phyloP scores from a whole-genome alignment of 1,284 basidiomycete genomes.

The Cystobasidium sp. region DNA sequence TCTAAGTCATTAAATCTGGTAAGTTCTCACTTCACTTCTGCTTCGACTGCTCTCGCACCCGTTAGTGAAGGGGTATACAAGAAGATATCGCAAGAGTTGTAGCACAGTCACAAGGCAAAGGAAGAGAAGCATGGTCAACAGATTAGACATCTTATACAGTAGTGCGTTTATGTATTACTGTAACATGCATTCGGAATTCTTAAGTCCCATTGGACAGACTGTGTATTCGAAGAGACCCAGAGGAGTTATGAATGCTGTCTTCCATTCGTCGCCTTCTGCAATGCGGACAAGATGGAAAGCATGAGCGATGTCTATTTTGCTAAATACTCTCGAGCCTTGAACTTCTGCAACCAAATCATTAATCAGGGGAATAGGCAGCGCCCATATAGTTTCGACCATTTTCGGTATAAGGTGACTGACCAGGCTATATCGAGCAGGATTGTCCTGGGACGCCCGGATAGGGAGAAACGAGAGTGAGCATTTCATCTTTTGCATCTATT shows the following conservation, averaged over 20 bases:
- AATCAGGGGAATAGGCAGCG: conserved; percentile 61
- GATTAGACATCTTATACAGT: too few relatives aligned
- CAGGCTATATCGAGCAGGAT: conserved; percentile 70
- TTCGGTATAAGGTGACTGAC: conserved; percentile 48
- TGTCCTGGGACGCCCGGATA: conserved; percentile 53
- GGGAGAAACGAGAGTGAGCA: too few relatives aligned
- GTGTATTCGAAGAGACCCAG: conserved; percentile 58
- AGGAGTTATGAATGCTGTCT: conserved; percentile 57
- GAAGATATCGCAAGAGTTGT: too few relatives aligned
- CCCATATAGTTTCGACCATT: conserved; percentile 51
- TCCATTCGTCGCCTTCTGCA: conserved; percentile 43
- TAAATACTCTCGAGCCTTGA: conserved; percentile 55
- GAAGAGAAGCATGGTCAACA: conserved; percentile 52
- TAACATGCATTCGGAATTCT: conserved; percentile 58
- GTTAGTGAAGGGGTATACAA: too few relatives aligned
- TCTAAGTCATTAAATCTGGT: too few relatives aligned
- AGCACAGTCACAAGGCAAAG: conserved; percentile 52
- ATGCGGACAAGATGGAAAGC: conserved; percentile 55
- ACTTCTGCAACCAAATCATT: conserved; percentile 57
- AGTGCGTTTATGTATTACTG: conserved; percentile 56
- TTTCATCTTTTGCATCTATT: too few relatives aligned
- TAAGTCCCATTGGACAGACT: conserved; percentile 60
- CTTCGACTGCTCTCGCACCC: too few relatives aligned
- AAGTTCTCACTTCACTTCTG: too few relatives aligned
- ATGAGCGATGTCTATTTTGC: conserved; percentile 57